Conservation (phyloP, 2,329 filamentous ascomycete species). For the Metarhizium anisopliae region DNA sequence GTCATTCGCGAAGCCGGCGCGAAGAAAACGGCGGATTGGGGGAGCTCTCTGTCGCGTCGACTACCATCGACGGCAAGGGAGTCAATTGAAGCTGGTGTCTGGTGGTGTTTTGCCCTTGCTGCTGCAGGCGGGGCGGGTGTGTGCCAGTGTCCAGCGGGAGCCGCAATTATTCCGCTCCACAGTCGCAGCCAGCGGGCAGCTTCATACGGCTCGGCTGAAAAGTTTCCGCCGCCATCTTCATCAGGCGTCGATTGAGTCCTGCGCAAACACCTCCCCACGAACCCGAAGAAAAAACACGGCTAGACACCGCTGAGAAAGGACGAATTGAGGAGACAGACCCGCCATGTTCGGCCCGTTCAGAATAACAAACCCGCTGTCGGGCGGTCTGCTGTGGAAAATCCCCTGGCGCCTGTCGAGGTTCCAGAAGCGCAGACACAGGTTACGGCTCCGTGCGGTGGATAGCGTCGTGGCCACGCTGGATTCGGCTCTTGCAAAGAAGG, state of each 20-base stretch:
- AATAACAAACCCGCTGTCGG: slow-evolving; percentile 64
- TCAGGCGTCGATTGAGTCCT: too few relatives aligned
- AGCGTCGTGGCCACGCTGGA: slow-evolving; percentile 77
- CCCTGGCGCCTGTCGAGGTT: slow-evolving; percentile 90
- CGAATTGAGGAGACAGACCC: background rate
- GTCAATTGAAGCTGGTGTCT: too few relatives aligned
- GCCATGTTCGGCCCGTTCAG: slow-evolving; percentile 80
- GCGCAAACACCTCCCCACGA: too few relatives aligned
- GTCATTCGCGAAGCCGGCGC: slow-evolving; percentile 1
- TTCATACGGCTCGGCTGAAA: background rate
- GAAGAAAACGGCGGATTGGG: background rate
- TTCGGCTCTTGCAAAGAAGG: slow-evolving; percentile 64
- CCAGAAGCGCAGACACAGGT: slow-evolving; percentile 81
- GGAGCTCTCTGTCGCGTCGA: background rate
- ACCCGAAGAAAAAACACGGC: too few relatives aligned
- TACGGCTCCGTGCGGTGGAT: slow-evolving; percentile 78
- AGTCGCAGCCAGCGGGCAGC: background rate
- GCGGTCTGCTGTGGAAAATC: slow-evolving; percentile 91
- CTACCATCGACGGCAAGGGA: too few relatives aligned
- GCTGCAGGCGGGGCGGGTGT: too few relatives aligned
- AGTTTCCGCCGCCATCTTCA: background rate
- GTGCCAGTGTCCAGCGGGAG: background rate
- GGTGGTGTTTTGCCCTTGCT: background rate
- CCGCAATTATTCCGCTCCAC: slow-evolving; percentile 5
- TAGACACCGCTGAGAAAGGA: too few relatives aligned